Conservation (phyloP, 371 early-diverging fungal species). For the Capillidium heterosporum region DNA sequence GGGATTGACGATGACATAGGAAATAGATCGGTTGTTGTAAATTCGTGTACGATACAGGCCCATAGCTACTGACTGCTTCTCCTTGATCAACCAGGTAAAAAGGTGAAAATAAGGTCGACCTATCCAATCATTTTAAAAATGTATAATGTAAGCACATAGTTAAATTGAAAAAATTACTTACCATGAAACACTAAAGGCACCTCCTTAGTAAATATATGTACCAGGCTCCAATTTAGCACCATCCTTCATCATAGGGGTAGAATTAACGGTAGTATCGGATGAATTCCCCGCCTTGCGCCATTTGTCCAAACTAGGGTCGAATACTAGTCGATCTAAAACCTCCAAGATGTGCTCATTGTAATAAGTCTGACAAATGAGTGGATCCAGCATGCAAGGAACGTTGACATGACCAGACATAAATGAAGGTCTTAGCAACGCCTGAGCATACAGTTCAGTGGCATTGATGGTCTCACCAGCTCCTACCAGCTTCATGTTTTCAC, state of each 20-base stretch:
- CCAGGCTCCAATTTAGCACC: slow-evolving; percentile 3
- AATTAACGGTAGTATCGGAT: background rate
- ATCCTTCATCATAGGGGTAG: slow-evolving; percentile 1
- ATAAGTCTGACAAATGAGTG: slow-evolving; percentile 31
- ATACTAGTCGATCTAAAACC: slow-evolving; percentile 10
- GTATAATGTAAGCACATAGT: background rate
- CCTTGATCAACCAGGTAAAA: slow-evolving; percentile 16
- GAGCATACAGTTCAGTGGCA: slow-evolving; percentile 24
- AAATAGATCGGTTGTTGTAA: slow-evolving; percentile 15
- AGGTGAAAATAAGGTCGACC: slow-evolving; percentile 20
- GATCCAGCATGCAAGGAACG: slow-evolving; percentile 39
- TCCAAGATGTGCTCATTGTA: slow-evolving; percentile 2
- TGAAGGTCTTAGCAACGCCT: slow-evolving; percentile 27
- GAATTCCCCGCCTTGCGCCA: slow-evolving; percentile 15
- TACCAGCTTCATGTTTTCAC: slow-evolving; percentile 48
- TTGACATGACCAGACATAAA: slow-evolving; percentile 46
- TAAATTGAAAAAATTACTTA: background rate
- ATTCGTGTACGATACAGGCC: slow-evolving; percentile 28
- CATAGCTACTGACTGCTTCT: slow-evolving; percentile 20
- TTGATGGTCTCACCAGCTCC: slow-evolving; percentile 28
- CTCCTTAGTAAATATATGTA: slow-evolving; percentile 17
- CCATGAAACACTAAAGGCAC: slow-evolving; percentile 11
- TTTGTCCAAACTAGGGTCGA: slow-evolving; percentile 11
- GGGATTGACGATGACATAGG: slow-evolving; percentile 27
- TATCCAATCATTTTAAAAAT: slow-evolving; percentile 3